Conservation (phyloP, 306 rosid species). For the Abrus precatorius region DNA sequence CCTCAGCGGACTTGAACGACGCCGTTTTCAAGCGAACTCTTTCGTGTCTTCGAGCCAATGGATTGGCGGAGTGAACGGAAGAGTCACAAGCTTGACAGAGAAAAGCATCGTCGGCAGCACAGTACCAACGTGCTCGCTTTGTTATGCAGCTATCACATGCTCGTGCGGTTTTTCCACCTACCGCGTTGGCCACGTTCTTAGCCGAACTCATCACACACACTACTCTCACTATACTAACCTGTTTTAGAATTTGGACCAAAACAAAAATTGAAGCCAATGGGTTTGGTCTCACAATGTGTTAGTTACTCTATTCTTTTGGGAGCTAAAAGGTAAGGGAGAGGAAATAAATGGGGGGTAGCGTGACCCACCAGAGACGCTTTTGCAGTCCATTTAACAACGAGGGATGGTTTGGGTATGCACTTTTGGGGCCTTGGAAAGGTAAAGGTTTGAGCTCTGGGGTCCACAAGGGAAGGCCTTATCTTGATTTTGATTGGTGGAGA, state of each 20-base stretch:
- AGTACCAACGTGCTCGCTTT: constrained; percentile 93
- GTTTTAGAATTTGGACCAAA: not conserved
- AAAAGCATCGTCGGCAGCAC: constrained; percentile 97
- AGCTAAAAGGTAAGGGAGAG: not conserved
- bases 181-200: constrained; percentile 62
- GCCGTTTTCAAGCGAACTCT: constrained; percentile 74
- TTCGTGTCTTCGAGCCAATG: constrained; percentile 76
- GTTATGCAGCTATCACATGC: constrained; percentile 92
- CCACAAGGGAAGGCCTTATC: constrained; percentile 68
- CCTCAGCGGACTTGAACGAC: constrained; percentile 42
- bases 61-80: constrained; percentile 86
- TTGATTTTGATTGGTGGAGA: constrained; percentile 60
- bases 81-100: constrained; percentile 88
- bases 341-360: not conserved
- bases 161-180: constrained; percentile 83
- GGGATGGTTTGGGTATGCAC: constrained; percentile 51
- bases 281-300: too few relatives aligned
- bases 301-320: not conserved
- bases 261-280: constrained; percentile 11
- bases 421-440: constrained; percentile 48
- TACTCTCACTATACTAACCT: not conserved
- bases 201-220: constrained; percentile 51
- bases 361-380: constrained; percentile 81
- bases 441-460: constrained; percentile 56
- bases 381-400: constrained; percentile 51